Conservation (phyloP, 2,329 filamentous ascomycete species). For the Aspergillus unguis region DNA sequence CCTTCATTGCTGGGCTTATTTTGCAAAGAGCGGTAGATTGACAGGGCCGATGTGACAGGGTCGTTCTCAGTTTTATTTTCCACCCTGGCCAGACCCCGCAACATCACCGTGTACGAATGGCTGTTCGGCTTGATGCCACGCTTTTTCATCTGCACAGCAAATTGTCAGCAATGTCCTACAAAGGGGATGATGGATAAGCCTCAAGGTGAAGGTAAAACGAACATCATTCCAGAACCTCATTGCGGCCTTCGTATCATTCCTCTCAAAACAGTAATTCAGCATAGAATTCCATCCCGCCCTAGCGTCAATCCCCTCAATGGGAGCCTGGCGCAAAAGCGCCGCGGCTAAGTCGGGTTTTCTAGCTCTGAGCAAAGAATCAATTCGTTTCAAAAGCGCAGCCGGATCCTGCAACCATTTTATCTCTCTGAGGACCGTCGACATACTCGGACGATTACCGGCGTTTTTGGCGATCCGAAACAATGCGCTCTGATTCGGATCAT, state of each 20-base stretch:
- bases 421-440: constrained; percentile 45
- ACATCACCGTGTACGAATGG: constrained; percentile 78
- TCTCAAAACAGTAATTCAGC: constrained; percentile 66
- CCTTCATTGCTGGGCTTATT: constrained; percentile 48
- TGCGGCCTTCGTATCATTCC: constrained; percentile 60
- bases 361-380: constrained; percentile 56
- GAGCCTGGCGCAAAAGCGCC: constrained; percentile 62
- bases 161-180: constrained; percentile 9
- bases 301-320: constrained; percentile 61
- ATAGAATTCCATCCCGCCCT: constrained; percentile 85
- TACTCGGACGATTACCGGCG: too few relatives aligned
- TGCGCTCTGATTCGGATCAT: too few relatives aligned
- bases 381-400: constrained; percentile 66
- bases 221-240: constrained; percentile 88
- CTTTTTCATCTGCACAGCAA: constrained; percentile 78
- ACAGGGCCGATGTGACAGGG: constrained; percentile 66
- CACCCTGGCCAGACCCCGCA: constrained; percentile 68
- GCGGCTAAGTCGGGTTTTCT: constrained; percentile 54
- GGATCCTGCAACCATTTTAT: constrained; percentile 66
- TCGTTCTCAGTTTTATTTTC: constrained; percentile 50
- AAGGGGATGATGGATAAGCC: not conserved
- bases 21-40: constrained; percentile 66
- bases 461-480: too few relatives aligned
- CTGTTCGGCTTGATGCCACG: constrained; percentile 74
- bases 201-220: constrained; percentile 20